Conservation (phyloP, 164 flowering plant genomes). For the Vitis riparia region DNA sequence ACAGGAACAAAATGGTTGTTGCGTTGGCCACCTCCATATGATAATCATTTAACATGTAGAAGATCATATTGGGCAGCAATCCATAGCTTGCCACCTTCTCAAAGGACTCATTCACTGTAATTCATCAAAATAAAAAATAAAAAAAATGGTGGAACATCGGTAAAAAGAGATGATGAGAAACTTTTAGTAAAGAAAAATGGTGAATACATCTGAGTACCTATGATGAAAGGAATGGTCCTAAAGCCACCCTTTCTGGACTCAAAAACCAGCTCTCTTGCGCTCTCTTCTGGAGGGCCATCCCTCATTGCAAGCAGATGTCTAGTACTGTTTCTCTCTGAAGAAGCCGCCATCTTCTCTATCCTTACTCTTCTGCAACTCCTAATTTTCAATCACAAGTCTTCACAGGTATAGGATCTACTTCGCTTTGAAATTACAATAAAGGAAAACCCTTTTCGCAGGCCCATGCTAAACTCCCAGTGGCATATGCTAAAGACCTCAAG, state of each 20-base stretch:
- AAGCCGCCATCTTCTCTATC: too few relatives aligned
- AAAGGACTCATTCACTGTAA: constrained; percentile 55
- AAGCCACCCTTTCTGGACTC: constrained; percentile 39
- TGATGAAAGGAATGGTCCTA: constrained; percentile 51
- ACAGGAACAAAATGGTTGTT: constrained; percentile 36
- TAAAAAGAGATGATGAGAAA: too few relatives aligned
- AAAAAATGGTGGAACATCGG: too few relatives aligned
- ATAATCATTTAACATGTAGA: constrained; percentile 41
- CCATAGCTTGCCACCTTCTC: constrained; percentile 63
- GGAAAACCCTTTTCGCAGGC: too few relatives aligned
- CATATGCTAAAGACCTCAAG: neutral
- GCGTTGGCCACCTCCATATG: constrained; percentile 33
- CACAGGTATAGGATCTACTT: too few relatives aligned
- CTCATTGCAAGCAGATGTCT: neutral
- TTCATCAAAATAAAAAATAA: neutral
- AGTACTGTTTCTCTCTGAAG: too few relatives aligned
- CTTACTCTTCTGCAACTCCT: too few relatives aligned
- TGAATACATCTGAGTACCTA: constrained; percentile 22
- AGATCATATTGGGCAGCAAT: constrained; percentile 50
- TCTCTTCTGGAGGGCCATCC: constrained; percentile 1
- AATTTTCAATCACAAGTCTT: too few relatives aligned
- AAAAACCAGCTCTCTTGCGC: neutral
- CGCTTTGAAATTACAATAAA: too few relatives aligned
- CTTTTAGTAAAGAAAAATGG: neutral
- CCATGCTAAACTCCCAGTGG: too few relatives aligned